Evolutionary conservation across 164 flowering plant species (phyloP).

Genomic region (Magnolia sinica): DNA sequence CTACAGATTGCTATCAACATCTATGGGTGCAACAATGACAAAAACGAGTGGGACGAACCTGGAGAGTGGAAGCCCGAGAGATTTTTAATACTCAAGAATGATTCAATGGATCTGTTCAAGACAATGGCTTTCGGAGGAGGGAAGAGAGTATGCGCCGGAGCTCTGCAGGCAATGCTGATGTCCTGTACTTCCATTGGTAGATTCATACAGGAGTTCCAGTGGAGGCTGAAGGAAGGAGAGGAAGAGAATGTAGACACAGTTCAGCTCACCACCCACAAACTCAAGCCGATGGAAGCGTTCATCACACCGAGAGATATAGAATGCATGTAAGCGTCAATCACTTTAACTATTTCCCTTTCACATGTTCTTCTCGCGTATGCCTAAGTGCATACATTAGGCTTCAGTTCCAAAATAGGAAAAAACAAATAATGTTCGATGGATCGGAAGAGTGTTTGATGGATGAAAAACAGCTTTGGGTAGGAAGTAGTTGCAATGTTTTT

Average conservation of each 20-base stretch:
- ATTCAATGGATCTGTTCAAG: slow-evolving; percentile 62
- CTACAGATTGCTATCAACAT: slow-evolving; percentile 78
- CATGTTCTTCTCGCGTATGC: not conserved
- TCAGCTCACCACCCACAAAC: slow-evolving; percentile 71
- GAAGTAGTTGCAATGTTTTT: not conserved
- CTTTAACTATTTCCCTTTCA: not conserved
- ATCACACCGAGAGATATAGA: slow-evolving; percentile 45
- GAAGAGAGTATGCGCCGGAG: slow-evolving; percentile 85
- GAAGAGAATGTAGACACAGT: slow-evolving; percentile 65
- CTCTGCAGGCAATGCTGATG: slow-evolving; percentile 73
- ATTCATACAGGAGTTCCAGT: slow-evolving; percentile 77
- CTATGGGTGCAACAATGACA: slow-evolving; percentile 88
- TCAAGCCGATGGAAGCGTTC: slow-evolving; percentile 63
- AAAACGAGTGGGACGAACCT: slow-evolving; percentile 65
- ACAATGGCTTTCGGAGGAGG: slow-evolving; percentile 98
- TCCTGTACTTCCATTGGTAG: slow-evolving; percentile 64
- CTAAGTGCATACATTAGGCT: not conserved
- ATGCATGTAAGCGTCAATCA: not conserved
- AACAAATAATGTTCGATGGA: not conserved
- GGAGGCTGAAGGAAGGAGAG: slow-evolving; percentile 65
- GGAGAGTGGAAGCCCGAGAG: slow-evolving; percentile 90
- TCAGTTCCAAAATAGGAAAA: not conserved
- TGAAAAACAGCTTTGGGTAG: not conserved
- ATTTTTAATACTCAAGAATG: slow-evolving; percentile 53
- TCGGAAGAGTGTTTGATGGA: slow-evolving; percentile 1